Evolutionary conservation across 768 basidiomycete genomes (phyloP), one percentile per base, ranked within the genome.

Genomic region (Lactifluus hygrophoroides): DNA sequence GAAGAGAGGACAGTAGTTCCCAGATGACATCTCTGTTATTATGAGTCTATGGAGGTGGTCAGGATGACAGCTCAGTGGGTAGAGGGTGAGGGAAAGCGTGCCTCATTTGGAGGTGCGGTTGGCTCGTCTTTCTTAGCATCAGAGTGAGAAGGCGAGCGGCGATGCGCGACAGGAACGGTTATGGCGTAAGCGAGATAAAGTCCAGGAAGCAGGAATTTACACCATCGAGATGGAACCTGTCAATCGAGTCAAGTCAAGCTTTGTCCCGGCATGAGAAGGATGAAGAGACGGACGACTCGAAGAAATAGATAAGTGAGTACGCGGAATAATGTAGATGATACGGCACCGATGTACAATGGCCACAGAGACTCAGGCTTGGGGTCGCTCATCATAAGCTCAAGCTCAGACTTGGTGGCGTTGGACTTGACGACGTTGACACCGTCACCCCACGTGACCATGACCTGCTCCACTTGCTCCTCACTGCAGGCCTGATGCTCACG

Each of bases 261-360:
- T 30, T 52, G 16, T 9, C 32, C 5, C 17, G 17, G 8, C n/a
- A 32, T 9, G n/a, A 25, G 21, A 19, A 23, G 43, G 6, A 27
- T 30, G 28, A 14, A 23, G 49, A 35, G 17, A 72, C 79, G 54
- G 54, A 79, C 81, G 32, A 84, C 71, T 62, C 77, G 69, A 28
- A 84, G 73, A 60, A 82, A 84, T 23, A 82, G 37, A 68, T 76
- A 80, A 32, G 70, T 63, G 42, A 69, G 60, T 21, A 79, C 37
- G 40, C 82, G 76, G 67, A 80, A 81, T 28, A 70, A 51, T 2
- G 72, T 69, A 3, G 71, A 71, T 19, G 66, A 46, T 16, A 67
- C 23, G 2, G 70, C 65, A 38, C 61, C 64, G 19, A 68, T 42
- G 56, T 64, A 66, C 38, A 60, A 35, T 14, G 54, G 40, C 40